These are phyloP conservation scores for Podaxis pistillaris DNA, from an alignment of 768 basidiomycete species.

Conservation along the genomic window DNA sequence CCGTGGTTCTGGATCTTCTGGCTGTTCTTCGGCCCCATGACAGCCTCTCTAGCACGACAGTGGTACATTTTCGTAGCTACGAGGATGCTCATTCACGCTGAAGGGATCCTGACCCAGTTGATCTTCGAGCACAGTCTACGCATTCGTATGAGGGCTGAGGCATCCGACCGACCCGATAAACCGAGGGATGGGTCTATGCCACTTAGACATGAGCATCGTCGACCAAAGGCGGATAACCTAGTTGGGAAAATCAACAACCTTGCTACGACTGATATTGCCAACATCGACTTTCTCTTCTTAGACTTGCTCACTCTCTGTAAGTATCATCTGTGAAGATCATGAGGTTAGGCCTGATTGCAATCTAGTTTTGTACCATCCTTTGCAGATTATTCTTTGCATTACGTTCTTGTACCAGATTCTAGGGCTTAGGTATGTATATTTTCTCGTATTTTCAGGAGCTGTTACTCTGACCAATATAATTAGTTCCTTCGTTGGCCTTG, in stretches of 20 bases:
- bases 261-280: slow-evolving; percentile 54
- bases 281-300: slow-evolving; percentile 23
- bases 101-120: slow-evolving; percentile 41
- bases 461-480: neutral
- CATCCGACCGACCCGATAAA: slow-evolving; percentile 13
- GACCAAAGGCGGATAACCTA: slow-evolving; percentile 34
- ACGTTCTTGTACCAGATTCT: slow-evolving; percentile 45
- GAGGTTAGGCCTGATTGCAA: neutral
- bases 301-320: slow-evolving; percentile 1
- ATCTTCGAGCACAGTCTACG: slow-evolving; percentile 47
- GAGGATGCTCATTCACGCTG: slow-evolving; percentile 42
- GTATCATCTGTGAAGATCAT: neutral
- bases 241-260: slow-evolving; percentile 75
- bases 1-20: slow-evolving; percentile 21
- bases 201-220: neutral
- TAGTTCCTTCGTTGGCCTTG: slow-evolving; percentile 13
- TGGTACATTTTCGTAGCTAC: slow-evolving; percentile 42
- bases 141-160: slow-evolving; percentile 54
- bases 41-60: slow-evolving; percentile 22
- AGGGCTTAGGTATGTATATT: slow-evolving; percentile 40
- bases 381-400: slow-evolving; percentile 38
- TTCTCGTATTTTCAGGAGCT: neutral
- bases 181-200: neutral
- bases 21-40: slow-evolving; percentile 12
- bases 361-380: slow-evolving; percentile 35